Conservation (phyloP, 2,329 filamentous ascomycete species). For the Colletotrichum limetticola region DNA sequence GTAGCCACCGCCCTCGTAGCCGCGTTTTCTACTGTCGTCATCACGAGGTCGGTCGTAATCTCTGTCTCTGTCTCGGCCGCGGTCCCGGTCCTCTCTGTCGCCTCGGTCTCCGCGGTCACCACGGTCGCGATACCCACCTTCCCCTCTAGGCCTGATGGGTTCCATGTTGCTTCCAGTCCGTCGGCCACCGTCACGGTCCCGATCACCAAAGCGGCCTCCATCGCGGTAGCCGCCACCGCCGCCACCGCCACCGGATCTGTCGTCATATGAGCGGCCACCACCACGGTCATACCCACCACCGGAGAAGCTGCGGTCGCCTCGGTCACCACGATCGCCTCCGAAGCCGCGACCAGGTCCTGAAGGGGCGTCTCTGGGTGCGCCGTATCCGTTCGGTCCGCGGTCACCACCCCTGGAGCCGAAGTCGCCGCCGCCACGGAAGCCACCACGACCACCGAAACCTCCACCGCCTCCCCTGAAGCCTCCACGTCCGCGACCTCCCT, state of each 20-base stretch:
- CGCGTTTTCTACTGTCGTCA: slow-evolving; percentile 72
- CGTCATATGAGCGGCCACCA: slow-evolving; percentile 69
- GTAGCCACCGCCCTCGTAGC: slow-evolving; percentile 82
- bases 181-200: slow-evolving; percentile 47
- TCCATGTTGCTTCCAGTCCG: slow-evolving; percentile 84
- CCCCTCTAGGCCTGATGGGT: slow-evolving; percentile 75
- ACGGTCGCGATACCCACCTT: slow-evolving; percentile 63
- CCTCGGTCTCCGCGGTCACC: slow-evolving; percentile 55
- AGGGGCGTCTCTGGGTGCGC: slow-evolving; percentile 67
- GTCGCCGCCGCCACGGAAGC: slow-evolving; percentile 56
- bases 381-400: slow-evolving; percentile 58
- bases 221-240: slow-evolving; percentile 58
- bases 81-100: slow-evolving; percentile 58
- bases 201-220: slow-evolving; percentile 42
- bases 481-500: slow-evolving; percentile 47
- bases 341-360: slow-evolving; percentile 62
- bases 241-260: slow-evolving; percentile 56
- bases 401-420: slow-evolving; percentile 55
- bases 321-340: slow-evolving; percentile 57
- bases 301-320: slow-evolving; percentile 53
- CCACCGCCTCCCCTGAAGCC: slow-evolving; percentile 57
- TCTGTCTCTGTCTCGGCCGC: slow-evolving; percentile 56
- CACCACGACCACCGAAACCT: slow-evolving; percentile 68
- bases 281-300: slow-evolving; percentile 67
- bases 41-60: slow-evolving; percentile 67